Evolutionary conservation across 805 yeast species (phyloP).

Genomic region (Wickerhamiella kurtzmanii): DNA sequence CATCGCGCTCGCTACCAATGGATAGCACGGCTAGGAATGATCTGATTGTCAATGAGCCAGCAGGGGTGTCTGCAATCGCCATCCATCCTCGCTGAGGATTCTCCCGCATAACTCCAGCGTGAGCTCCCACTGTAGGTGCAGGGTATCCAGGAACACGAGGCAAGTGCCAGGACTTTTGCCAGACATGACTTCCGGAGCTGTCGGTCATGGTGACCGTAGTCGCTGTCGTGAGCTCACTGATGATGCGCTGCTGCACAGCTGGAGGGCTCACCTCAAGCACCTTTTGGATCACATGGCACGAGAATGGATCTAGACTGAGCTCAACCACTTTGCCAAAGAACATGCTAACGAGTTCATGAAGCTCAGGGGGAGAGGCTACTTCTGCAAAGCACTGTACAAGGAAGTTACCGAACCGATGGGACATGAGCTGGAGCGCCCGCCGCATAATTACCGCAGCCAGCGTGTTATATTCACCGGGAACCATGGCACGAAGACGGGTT

Average conservation of each 20-base stretch:
- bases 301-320: conserved; percentile 28
- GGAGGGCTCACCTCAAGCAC: conserved; percentile 27
- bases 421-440: conserved; percentile 25
- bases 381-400: conserved; percentile 31
- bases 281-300: conserved; percentile 33
- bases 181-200: conserved; percentile 32
- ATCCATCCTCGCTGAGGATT: conserved; percentile 11
- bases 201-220: conserved; percentile 26
- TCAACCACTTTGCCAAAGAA: conserved; percentile 24
- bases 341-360: conserved; percentile 19
- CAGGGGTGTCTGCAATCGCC: conserved; percentile 8
- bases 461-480: conserved; percentile 21
- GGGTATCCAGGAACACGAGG: conserved; percentile 20
- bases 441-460: conserved; percentile 23
- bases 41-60: conserved; percentile 14
- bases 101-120: conserved; percentile 12
- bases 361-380: conserved; percentile 19
- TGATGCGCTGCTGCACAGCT: conserved; percentile 20
- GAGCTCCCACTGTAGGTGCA: conserved; percentile 12
- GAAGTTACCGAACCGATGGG: conserved; percentile 32
- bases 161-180: conserved; percentile 32
- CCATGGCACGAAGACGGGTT: conserved; percentile 26
- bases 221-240: conserved; percentile 27
- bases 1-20: conserved; percentile 8
- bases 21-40: conserved; percentile 7